Evolutionary conservation across 768 basidiomycete species (phyloP), one percentile per base, ranked within the genome.

Genomic region (Dendrothele bispora): DNA sequence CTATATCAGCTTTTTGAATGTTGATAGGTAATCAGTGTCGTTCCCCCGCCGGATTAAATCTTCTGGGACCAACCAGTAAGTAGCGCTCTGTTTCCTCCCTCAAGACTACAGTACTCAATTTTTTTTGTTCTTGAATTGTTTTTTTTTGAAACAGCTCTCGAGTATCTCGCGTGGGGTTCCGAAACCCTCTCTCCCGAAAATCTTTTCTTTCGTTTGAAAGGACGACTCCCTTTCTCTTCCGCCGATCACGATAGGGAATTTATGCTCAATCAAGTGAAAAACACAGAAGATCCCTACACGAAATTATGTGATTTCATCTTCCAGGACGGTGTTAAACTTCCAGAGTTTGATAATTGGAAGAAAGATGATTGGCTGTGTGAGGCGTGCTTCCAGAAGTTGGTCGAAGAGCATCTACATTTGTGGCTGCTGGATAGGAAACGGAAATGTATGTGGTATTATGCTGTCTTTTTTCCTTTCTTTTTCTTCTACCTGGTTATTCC

Each of bases 301-400:
- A n/a, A 34, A 34, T 11, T 11, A n/a, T 34, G 34, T 3, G 7
- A 15, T 18, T 35, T 3, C 7, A 7, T 18, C 34, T 35, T 35
- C 34, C 20, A 15, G 34, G 3, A 15, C 34, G 10, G 10, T 24
- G 11, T 43, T n/a, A 43, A 43, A 15, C 11, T 22, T 14, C 21
- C 39, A 5, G 39, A 11, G 22, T 43, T 25, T 28, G 22, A 11
- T 25, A 14, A 11, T 5, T 43, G 41, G 41, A 26, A 24, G 6
- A 43, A 25, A 27, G 15, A 28, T 43, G 41, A 43, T 28, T 43
- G 41, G 41, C 24, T 43, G 22, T 43, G 41, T 14, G 26, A 15
- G 4, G 22, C 15, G 3, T 43, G 41, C 26, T 15, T 43, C 4
- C 11, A 43, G 26, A 43, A 28, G 3, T 43, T 43, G n/a, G 24